Evolutionary conservation across 1,284 basidiomycete genomes (phyloP).

Genomic region (Puccinia horiana): DNA sequence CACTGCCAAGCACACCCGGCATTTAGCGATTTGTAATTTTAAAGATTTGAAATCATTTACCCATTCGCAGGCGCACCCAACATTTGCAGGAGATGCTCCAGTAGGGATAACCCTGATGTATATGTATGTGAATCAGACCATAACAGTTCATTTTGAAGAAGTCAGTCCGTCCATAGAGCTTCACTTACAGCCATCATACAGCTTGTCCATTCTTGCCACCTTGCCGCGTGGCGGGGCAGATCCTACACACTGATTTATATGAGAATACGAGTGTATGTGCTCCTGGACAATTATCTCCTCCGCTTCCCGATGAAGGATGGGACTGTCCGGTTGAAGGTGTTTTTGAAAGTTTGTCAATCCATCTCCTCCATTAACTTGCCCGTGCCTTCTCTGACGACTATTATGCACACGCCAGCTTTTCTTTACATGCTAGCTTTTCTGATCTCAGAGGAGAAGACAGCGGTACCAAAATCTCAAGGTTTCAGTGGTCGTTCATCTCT

Average conservation of each 20-base stretch:
- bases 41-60: background rate
- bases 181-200: conserved; percentile 22
- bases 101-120: conserved; percentile 22
- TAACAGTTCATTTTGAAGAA: conserved; percentile 14
- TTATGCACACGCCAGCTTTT: conserved; percentile 17
- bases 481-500: background rate
- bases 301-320: conserved; percentile 17
- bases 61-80: background rate
- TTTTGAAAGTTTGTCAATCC: conserved; percentile 26
- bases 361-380: conserved; percentile 22
- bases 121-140: conserved; percentile 27
- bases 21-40: background rate
- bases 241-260: conserved; percentile 19
- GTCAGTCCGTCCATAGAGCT: background rate
- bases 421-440: conserved; percentile 5
- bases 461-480: background rate
- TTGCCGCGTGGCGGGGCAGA: conserved; percentile 30
- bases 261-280: conserved; percentile 23
- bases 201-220: conserved; percentile 22
- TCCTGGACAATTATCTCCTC: conserved; percentile 38
- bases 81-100: conserved; percentile 15
- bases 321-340: background rate
- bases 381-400: conserved; percentile 17
- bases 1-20: conserved; percentile 13
- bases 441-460: conserved; percentile 4